Evolutionary conservation across 495 filamentous ascomycete genomes (phyloP).

Genomic region (Aspergillus coremiiformis): DNA sequence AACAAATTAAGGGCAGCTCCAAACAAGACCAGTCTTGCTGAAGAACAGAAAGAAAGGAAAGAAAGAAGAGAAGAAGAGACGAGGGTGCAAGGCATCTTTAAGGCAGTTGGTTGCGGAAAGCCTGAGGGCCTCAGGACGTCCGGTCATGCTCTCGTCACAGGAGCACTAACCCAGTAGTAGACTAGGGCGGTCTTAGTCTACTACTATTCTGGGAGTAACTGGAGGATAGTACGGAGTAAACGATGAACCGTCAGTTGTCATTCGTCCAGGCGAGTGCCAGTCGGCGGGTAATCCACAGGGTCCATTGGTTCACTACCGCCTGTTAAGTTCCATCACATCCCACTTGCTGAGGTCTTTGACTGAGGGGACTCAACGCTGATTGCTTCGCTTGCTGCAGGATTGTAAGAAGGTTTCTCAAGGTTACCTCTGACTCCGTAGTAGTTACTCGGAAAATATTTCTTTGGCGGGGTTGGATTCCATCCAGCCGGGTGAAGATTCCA

Average conservation of each 20-base stretch:
- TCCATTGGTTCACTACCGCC: conserved; percentile 11
- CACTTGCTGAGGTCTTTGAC: background rate
- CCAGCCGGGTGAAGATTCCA: background rate
- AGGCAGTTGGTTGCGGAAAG: conserved; percentile 15
- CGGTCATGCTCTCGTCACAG: background rate
- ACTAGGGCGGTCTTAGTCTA: too few relatives aligned
- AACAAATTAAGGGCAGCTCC: conserved; percentile 50
- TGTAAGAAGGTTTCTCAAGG: background rate
- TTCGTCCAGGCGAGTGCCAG: background rate
- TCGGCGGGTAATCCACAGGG: conserved; percentile 19
- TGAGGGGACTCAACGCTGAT: background rate
- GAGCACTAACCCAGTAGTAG: too few relatives aligned
- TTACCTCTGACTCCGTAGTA: too few relatives aligned
- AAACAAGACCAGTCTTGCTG: conserved; percentile 66
- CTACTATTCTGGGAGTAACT: background rate
- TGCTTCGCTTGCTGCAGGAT: background rate
- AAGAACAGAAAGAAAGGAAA: conserved; percentile 49
- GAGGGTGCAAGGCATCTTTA: conserved; percentile 29
- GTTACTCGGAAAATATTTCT: background rate
- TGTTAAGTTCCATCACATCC: background rate
- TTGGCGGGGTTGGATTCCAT: background rate
- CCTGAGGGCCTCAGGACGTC: background rate
- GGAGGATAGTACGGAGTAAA: background rate
- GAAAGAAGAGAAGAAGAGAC: conserved; percentile 31
- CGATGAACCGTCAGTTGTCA: background rate